phyloP scores from a whole-genome alignment of 2,329 filamentous ascomycete genomes.

The Colletotrichum incanum region DNA sequence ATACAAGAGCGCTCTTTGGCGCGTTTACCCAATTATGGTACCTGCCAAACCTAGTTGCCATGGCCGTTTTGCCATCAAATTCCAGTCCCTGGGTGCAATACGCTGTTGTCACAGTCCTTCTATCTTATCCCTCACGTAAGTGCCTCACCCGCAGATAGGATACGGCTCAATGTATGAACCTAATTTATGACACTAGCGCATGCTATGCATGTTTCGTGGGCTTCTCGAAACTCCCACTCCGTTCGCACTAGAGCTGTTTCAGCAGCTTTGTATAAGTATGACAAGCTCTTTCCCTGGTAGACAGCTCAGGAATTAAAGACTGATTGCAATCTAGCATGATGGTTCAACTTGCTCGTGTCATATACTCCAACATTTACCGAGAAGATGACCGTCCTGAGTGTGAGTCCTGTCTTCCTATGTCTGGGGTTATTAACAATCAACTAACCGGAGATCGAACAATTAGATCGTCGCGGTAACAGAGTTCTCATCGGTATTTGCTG shows the following conservation, averaged over 20 bases:
- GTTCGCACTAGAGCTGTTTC: slow-evolving; percentile 75
- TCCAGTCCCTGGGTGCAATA: slow-evolving; percentile 52
- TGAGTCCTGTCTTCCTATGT: not conserved
- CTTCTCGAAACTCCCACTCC: slow-evolving; percentile 71
- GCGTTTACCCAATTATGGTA: slow-evolving; percentile 54
- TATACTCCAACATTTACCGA: slow-evolving; percentile 64
- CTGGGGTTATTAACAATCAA: rapidly evolving
- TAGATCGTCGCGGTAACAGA: slow-evolving; percentile 42
- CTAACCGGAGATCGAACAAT: not conserved
- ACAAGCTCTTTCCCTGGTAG: not conserved
- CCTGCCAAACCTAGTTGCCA: slow-evolving; percentile 52
- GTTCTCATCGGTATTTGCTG: slow-evolving; percentile 46
- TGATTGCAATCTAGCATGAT: slow-evolving; percentile 52
- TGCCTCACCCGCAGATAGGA: not conserved
- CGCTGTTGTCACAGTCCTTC: slow-evolving; percentile 50
- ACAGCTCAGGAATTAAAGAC: slow-evolving; percentile 43
- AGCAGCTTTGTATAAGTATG: slow-evolving; percentile 71
- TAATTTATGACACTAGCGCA: slow-evolving; percentile 53
- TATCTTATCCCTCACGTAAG: slow-evolving; percentile 53
- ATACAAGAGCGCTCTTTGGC: slow-evolving; percentile 50
- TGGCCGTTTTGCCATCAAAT: slow-evolving; percentile 49
- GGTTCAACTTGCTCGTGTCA: slow-evolving; percentile 63
- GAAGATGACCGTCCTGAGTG: slow-evolving; percentile 61
- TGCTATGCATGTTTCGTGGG: slow-evolving; percentile 65
- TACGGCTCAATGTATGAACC: slow-evolving; percentile 48